Percentiles rank a stretch among this genome's conserved stretches.
Conservation (phyloP, 1,284 basidiomycete genomes). For the Moesziomyces sp. region DNA sequence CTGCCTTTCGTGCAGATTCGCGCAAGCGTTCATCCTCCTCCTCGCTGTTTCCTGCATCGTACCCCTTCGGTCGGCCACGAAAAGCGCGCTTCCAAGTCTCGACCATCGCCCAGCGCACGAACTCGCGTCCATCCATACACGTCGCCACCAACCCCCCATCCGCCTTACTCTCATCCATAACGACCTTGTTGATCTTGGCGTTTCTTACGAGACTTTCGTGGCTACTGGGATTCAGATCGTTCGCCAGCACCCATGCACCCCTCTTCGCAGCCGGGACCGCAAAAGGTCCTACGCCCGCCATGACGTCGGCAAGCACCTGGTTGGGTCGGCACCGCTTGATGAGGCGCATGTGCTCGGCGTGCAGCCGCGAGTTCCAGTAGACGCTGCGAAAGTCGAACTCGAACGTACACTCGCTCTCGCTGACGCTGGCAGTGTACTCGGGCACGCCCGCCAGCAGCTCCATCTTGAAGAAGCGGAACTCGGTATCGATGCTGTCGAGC, state of each 20-base stretch:
- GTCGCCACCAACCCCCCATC: slow-evolving; percentile 31
- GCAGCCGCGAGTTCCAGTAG: slow-evolving; percentile 97
- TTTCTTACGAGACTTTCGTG: slow-evolving; percentile 75
- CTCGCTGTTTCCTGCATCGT: slow-evolving; percentile 18
- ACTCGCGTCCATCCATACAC: slow-evolving; percentile 59
- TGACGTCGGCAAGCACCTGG: slow-evolving; percentile 87
- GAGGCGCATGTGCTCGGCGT: slow-evolving; percentile 88
- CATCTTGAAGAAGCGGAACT: slow-evolving; percentile 96
- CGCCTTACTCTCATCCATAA: slow-evolving; percentile 1
- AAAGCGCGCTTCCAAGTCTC: slow-evolving; percentile 48
- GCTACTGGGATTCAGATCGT: slow-evolving; percentile 92
- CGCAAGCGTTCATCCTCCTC: slow-evolving; percentile 21
- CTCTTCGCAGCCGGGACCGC: slow-evolving; percentile 91
- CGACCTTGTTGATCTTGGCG: slow-evolving; percentile 48
- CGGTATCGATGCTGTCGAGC: slow-evolving; percentile 83
- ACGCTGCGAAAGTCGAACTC: slow-evolving; percentile 94
- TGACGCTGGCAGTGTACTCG: slow-evolving; percentile 77
- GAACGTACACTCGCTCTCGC: slow-evolving; percentile 79
- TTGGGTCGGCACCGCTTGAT: slow-evolving; percentile 75
- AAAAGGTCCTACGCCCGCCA: slow-evolving; percentile 98
- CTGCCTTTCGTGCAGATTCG: slow-evolving; percentile 9
- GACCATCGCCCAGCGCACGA: slow-evolving; percentile 41
- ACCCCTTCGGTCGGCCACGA: slow-evolving; percentile 28
- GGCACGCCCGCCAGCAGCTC: slow-evolving; percentile 91
- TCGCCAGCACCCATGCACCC: slow-evolving; percentile 80